Evolutionary conservation across 2,329 filamentous ascomycete genomes (phyloP), one percentile per base, ranked within the genome.

Genomic region (Septoria linicola): DNA sequence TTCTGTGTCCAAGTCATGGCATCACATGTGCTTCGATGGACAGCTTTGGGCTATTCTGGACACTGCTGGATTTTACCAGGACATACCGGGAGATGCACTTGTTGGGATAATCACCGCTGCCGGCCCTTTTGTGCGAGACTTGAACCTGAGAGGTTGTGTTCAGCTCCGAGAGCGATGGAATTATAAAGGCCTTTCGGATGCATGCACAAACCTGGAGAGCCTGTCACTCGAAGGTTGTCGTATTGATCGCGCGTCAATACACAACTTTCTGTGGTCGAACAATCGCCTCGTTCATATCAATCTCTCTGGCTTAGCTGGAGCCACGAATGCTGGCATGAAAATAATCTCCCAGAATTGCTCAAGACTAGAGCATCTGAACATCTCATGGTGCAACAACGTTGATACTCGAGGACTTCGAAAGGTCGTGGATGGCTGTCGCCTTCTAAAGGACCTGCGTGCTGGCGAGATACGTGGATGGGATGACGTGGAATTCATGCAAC

Each of bases 351-450:
- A 86, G 46, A 85, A 85, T 32, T 97, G 92, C 63, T 83, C 85
- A 1, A 83, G 85, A 41, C 76, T 99, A n/a, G 85, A 95, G 69
- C 79, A 81, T 49, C 79, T 97, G 59, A 95, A 96, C 63, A 81
- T 97, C 16, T 95, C 90, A 0, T 97, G 92, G 89, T 99, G 93
- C 73, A 84, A 84, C 59, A 86, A 89, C 54, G 83, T 96, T 66
- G 86, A 93, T 64, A 86, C 88, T 7, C 76, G 80, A 10, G 91
- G 90, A 3, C 74, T 97, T 47, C 82, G 79, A 57, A 80, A 80
- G 44, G 79, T 99, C 1, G 74, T 96, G 1, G 76, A 86, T 53
- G 80, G 80, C 2, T 97, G 93, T 64, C 76, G 79, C 0, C 83
- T 78, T 46, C 73, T 99, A 48, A 85, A 76, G 47, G 91, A 97